These are phyloP conservation scores for Pleurotus pulmonarius DNA, from an alignment of 768 basidiomycete genomes.

Conservation along the genomic window DNA sequence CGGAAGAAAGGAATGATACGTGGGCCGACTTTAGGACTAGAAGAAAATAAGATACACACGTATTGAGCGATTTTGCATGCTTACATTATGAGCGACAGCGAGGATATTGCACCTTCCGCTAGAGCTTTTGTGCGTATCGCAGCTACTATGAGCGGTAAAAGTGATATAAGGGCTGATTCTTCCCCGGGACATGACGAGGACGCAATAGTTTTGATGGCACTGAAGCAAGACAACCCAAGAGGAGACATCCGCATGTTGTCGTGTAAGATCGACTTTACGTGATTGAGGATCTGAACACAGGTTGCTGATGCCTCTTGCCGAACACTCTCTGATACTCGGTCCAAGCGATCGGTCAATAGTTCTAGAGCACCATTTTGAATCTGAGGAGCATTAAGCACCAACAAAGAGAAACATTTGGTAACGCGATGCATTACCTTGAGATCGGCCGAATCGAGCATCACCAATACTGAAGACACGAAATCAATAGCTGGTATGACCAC, in stretches of 20 bases:
- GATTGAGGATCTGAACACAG: constrained; percentile 49
- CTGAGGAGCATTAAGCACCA: constrained; percentile 6
- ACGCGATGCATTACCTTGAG: constrained; percentile 36
- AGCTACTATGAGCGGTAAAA: constrained; percentile 56
- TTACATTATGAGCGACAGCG: constrained; percentile 62
- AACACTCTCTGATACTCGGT: constrained; percentile 49
- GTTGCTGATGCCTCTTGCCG: constrained; percentile 48
- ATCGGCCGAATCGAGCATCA: constrained; percentile 55
- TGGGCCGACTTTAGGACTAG: constrained; percentile 75
- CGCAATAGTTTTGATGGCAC: constrained; percentile 58
- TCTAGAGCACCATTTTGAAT: constrained; percentile 66
- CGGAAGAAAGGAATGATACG: constrained; percentile 85
- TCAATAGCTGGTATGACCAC: constrained; percentile 64
- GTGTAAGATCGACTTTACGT: constrained; percentile 46
- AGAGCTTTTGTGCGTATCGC: constrained; percentile 37
- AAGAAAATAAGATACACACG: background rate
- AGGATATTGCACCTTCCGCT: constrained; percentile 42
- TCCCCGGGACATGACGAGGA: constrained; percentile 60
- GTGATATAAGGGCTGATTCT: constrained; percentile 55
- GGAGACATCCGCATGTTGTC: constrained; percentile 30
- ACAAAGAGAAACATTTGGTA: background rate
- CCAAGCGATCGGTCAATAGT: constrained; percentile 64
- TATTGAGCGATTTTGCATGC: constrained; percentile 20
- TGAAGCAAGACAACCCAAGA: constrained; percentile 46
- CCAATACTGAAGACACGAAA: constrained; percentile 56